Evolutionary conservation across 352 stramenopile genomes (phyloP).

Genomic region (Pythium brachiatum): DNA sequence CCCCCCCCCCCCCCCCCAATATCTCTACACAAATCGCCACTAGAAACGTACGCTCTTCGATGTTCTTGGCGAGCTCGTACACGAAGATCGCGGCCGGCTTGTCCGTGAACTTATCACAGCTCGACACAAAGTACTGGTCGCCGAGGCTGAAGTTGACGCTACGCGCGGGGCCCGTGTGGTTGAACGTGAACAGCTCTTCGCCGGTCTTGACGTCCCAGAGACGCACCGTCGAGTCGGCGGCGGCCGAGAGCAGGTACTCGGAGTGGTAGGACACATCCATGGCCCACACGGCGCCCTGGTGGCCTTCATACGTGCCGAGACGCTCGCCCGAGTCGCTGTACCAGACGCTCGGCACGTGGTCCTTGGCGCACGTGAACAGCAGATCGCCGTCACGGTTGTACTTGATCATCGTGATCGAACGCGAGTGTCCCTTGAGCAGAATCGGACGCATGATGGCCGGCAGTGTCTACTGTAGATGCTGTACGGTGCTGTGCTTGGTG

Average conservation of each 20-base stretch:
- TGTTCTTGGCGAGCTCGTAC: constrained; percentile 72
- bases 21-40: too few relatives aligned
- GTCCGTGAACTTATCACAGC: constrained; percentile 85
- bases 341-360: constrained; percentile 97
- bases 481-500: too few relatives aligned
- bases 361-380: constrained; percentile 96
- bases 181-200: constrained; percentile 85
- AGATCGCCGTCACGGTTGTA: constrained; percentile 99
- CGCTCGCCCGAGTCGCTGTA: constrained; percentile 95
- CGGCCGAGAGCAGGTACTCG: constrained; percentile 94
- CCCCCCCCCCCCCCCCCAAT: too few relatives aligned
- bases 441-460: constrained; percentile 91
- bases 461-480: too few relatives aligned
- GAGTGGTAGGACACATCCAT: constrained; percentile 94
- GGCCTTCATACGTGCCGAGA: constrained; percentile 95
- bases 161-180: constrained; percentile 74
- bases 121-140: constrained; percentile 82
- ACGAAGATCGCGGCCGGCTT: constrained; percentile 74
- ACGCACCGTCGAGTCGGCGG: constrained; percentile 91
- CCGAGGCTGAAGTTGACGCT: constrained; percentile 87
- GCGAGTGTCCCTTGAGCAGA: constrained; percentile 98
- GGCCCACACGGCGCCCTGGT: constrained; percentile 97
- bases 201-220: constrained; percentile 92
- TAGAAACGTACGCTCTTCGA: constrained; percentile 52
- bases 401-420: constrained; percentile 98